Evolutionary conservation across 2,329 filamentous ascomycete species (phyloP), one percentile per base, ranked within the genome.

Genomic region (Dothideomycetidae sp.): DNA sequence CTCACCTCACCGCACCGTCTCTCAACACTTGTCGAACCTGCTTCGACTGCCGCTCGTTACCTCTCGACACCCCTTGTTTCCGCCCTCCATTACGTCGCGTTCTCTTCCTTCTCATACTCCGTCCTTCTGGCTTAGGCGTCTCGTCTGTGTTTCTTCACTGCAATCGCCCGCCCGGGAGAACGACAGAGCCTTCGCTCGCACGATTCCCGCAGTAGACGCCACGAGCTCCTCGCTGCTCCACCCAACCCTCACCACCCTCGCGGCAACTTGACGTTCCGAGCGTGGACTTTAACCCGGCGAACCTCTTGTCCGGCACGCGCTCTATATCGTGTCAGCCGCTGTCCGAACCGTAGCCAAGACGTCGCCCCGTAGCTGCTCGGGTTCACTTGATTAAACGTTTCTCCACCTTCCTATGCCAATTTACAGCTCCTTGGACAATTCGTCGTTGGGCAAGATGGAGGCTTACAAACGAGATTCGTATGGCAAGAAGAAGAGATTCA

Each of bases 371-470:
- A n/a, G n/a, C n/a, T n/a, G n/a, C n/a, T n/a, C n/a, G n/a, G n/a
- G 21, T 26, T n/a, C 7, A 26, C n/a, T 26, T 26, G 21, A 26
- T 26, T 26, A n/a, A 26, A 26, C 21, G 7, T n/a, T n/a, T 35
- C 19, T 33, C 37, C 18, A 33, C 29, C 31, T 30, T 28, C 19
- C 33, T 30, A 84, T 83, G 78, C 78, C 75, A 66, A 67, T 71
- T 46, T 82, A 82, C 77, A 75, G 73, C 57, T 81, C 77, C 48
- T 62, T 77, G 56, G 40, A 36, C 29, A 81, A 79, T 53, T 79
- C 80, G 52, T 85, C 81, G 49, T 64, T 84, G 54, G 68, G 66
- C 62, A 85, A 84, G 76, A 84, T 84, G 80, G 80, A 85, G 67
- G 68, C 74, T 57, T 66, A 54, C 32, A 45, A 48, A 32, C 38